These are phyloP conservation scores for Russula sp. DNA, from an alignment of 768 basidiomycete species.

Conservation along the genomic window DNA sequence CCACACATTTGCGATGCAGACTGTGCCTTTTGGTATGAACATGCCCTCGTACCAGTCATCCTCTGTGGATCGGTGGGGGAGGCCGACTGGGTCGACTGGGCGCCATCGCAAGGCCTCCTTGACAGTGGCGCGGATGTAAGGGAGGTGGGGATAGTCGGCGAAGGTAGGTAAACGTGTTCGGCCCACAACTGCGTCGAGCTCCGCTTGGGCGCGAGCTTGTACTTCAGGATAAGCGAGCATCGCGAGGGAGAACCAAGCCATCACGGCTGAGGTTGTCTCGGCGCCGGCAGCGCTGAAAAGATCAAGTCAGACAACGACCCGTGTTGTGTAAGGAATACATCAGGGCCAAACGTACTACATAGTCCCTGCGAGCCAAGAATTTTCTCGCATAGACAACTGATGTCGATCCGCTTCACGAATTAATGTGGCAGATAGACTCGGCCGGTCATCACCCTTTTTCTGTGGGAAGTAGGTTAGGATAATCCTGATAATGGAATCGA, in stretches of 20 bases:
- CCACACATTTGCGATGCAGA: slow-evolving; percentile 30
- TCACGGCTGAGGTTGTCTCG: slow-evolving; percentile 29
- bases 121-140: slow-evolving; percentile 29
- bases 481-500: background rate
- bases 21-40: slow-evolving; percentile 28
- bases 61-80: slow-evolving; percentile 29
- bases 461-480: background rate
- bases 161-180: slow-evolving; percentile 26
- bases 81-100: slow-evolving; percentile 27
- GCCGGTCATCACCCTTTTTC: slow-evolving; percentile 23
- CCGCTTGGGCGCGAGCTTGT: slow-evolving; percentile 26
- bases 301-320: background rate
- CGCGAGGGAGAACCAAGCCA: slow-evolving; percentile 29
- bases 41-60: slow-evolving; percentile 31
- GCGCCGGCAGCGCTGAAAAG: slow-evolving; percentile 27
- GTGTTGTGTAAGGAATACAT: background rate
- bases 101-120: slow-evolving; percentile 30
- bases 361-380: slow-evolving; percentile 30
- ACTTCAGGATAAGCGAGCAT: slow-evolving; percentile 29
- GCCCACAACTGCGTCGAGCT: slow-evolving; percentile 29
- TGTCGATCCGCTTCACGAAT: slow-evolving; percentile 19
- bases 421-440: slow-evolving; percentile 22
- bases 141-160: slow-evolving; percentile 25
- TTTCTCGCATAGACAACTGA: slow-evolving; percentile 22
- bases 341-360: slow-evolving; percentile 30